Conservation (phyloP, 495 filamentous ascomycete genomes). For the Neurospora sp. region DNA sequence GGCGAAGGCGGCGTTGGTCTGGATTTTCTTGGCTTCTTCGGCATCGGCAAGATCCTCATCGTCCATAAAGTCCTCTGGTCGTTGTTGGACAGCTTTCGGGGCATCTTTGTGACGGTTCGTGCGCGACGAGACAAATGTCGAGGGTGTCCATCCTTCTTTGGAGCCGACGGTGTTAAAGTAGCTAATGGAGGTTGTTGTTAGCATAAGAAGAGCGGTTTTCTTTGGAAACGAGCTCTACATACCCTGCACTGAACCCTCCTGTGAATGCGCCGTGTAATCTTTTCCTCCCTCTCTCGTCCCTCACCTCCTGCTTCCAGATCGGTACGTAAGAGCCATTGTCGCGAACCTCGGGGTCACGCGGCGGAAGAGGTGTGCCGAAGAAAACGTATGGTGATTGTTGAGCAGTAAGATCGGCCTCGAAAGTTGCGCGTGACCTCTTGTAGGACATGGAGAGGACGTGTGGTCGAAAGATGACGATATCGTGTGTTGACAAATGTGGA, state of each 20-base stretch:
- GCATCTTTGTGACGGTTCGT: constrained; percentile 64
- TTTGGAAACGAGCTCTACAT: constrained; percentile 18
- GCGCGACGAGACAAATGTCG: constrained; percentile 86
- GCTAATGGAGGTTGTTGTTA: constrained; percentile 29
- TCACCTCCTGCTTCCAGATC: constrained; percentile 94
- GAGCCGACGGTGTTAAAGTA: constrained; percentile 98
- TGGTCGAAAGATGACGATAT: neutral
- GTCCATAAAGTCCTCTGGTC: constrained; percentile 93
- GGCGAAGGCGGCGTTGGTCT: constrained; percentile 62
- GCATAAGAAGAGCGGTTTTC: neutral
- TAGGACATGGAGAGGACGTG: constrained; percentile 48
- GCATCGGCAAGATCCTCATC: constrained; percentile 90
- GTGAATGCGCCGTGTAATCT: constrained; percentile 94
- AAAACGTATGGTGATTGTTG: constrained; percentile 70
- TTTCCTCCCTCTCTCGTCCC: constrained; percentile 85
- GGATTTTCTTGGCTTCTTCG: constrained; percentile 61
- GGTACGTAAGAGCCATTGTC: constrained; percentile 94
- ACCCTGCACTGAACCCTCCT: constrained; percentile 94
- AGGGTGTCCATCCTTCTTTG: constrained; percentile 94
- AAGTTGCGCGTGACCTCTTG: constrained; percentile 70
- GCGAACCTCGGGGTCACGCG: constrained; percentile 63
- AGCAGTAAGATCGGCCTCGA: constrained; percentile 65
- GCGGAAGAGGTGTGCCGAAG: constrained; percentile 80
- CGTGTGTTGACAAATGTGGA: neutral
- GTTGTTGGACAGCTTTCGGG: constrained; percentile 42